A percentile compares a stretch with the other conserved stretches of the same genome.
Conservation (phyloP, 1,139 yeast species). For the Wickerhamomyces sp. region DNA sequence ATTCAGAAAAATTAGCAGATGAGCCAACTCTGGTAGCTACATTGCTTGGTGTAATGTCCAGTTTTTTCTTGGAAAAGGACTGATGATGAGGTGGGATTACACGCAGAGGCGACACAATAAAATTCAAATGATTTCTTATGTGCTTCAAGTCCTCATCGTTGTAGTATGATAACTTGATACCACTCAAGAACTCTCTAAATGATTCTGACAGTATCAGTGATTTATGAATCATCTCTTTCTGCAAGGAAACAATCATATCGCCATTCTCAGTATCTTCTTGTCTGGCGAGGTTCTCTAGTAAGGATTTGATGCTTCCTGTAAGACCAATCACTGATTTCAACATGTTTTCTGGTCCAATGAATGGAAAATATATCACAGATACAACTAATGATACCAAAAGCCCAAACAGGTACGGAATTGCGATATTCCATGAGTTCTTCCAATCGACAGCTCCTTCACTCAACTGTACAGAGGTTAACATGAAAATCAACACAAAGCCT, state of each 20-base stretch:
- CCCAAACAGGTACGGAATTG: conserved; percentile 42
- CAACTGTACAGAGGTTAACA: conserved; percentile 25
- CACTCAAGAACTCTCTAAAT: conserved; percentile 41
- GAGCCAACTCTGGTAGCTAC: conserved; percentile 2
- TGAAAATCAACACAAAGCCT: conserved; percentile 34
- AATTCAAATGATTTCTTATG: conserved; percentile 38
- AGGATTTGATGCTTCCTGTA: conserved; percentile 20
- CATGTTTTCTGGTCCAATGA: conserved; percentile 32
- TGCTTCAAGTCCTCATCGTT: conserved; percentile 29
- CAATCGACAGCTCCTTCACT: conserved; percentile 27
- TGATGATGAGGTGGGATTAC: conserved; percentile 33
- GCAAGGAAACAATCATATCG: conserved; percentile 18
- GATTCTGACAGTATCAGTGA: conserved; percentile 34
- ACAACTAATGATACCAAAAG: conserved; percentile 33
- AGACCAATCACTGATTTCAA: conserved; percentile 22
- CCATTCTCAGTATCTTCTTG: conserved; percentile 18
- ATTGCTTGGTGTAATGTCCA: conserved; percentile 2
- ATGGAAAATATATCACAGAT: conserved; percentile 35
- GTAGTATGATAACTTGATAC: conserved; percentile 33
- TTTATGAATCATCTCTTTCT: conserved; percentile 28
- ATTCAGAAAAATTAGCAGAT: conserved; percentile 4
- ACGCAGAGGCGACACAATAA: conserved; percentile 35
- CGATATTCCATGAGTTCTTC: conserved; percentile 38
- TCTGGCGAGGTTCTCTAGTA: conserved; percentile 21
- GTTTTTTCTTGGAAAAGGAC: conserved; percentile 11